phyloP scores from a whole-genome alignment of 805 yeast genomes.

The Kodamaea sagamina region DNA sequence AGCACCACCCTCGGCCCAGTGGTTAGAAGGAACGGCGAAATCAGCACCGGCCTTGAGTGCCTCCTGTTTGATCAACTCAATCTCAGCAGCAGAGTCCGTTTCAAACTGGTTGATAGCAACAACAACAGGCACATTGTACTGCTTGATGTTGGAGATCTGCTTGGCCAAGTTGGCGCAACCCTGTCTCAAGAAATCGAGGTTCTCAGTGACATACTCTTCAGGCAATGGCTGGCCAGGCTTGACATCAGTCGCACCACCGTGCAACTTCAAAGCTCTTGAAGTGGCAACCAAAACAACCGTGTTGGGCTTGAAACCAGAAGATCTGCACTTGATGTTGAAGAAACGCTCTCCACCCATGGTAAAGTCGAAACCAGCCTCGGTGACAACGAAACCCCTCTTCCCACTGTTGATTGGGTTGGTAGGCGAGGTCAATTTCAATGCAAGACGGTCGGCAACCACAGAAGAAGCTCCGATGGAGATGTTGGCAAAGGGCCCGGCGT shows the following conservation, averaged over 20 bases:
- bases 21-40: conserved; percentile 87
- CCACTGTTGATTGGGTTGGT: conserved; percentile 48
- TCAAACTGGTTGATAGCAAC: conserved; percentile 86
- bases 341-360: conserved; percentile 99
- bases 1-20: conserved; percentile 94
- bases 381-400: conserved; percentile 79
- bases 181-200: conserved; percentile 69
- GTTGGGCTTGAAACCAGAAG: conserved; percentile 86
- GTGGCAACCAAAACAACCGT: conserved; percentile 94
- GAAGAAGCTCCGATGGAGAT: conserved; percentile 97
- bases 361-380: conserved; percentile 98
- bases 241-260: conserved; percentile 97
- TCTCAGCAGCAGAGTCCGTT: conserved; percentile 79
- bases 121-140: conserved; percentile 87
- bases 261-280: conserved; percentile 92
- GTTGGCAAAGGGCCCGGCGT: conserved; percentile 98
- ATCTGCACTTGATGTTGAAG: conserved; percentile 91
- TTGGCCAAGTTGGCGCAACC: conserved; percentile 90
- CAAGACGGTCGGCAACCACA: conserved; percentile 89
- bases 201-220: conserved; percentile 74
- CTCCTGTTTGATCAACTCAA: conserved; percentile 74
- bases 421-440: conserved; percentile 75
- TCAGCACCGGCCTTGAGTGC: conserved; percentile 90
- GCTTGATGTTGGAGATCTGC: conserved; percentile 83
- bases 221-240: conserved; percentile 92